phyloP scores from a whole-genome alignment of 2,329 filamentous ascomycete genomes.

The Harringtonia aguacate region DNA sequence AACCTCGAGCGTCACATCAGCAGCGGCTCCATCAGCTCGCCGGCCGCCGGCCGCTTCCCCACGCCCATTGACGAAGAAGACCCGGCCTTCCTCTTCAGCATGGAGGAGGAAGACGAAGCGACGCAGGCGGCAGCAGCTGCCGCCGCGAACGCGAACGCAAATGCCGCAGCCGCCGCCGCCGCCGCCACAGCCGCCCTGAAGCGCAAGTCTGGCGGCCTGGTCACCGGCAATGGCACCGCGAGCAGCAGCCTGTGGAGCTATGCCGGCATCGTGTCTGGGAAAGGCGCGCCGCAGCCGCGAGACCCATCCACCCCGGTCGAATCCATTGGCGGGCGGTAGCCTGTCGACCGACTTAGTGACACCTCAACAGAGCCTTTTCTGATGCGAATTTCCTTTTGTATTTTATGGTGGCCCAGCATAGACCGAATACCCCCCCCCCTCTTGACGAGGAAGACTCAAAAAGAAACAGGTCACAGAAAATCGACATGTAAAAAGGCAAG shows the following conservation, averaged over 20 bases:
- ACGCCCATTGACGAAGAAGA: constrained; percentile 58
- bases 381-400: no score
- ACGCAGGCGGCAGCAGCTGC: no score
- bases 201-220: constrained; percentile 5
- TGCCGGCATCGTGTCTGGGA: constrained; percentile 17
- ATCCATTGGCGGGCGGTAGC: constrained; percentile 1
- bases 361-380: no score
- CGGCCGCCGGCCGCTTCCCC: constrained; percentile 44
- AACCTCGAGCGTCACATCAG: constrained; percentile 47
- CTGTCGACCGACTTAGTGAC: neutral
- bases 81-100: constrained; percentile 52
- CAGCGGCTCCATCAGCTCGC: constrained; percentile 45
- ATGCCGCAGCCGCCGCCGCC: no score
- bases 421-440: no score
- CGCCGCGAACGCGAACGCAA: no score
- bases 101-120: constrained; percentile 52
- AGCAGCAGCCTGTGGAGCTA: constrained; percentile 22
- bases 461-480: no score
- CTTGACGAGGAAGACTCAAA: no score
- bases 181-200: constrained; percentile 4
- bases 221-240: constrained; percentile 10
- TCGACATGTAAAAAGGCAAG: no score
- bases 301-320: neutral
- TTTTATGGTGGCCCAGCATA: no score
- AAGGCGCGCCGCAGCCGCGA: neutral